These are phyloP conservation scores for Globisporangium ultimum DNA, from an alignment of 352 stramenopile genomes.

Conservation along the genomic window DNA sequence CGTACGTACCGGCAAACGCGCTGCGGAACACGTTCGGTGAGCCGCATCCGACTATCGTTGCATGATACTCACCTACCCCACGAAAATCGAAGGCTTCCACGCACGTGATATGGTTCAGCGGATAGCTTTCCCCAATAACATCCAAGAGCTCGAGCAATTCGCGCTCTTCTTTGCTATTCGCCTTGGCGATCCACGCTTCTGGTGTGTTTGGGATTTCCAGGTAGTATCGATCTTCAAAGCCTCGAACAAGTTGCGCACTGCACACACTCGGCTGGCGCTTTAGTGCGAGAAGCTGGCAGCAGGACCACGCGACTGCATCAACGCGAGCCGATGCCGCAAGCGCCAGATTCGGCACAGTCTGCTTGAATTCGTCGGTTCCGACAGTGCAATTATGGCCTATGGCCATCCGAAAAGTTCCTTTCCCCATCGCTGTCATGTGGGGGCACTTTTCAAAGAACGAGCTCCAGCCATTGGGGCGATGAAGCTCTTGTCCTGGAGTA, in stretches of 20 bases:
- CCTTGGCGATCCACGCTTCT: conserved; percentile 4
- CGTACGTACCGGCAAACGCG: conserved; percentile 21
- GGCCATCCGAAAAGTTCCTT: conserved; percentile 5
- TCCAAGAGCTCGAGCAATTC: conserved; percentile 38
- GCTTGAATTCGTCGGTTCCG: conserved; percentile 13
- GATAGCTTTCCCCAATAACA: conserved; percentile 43
- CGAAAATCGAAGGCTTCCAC: conserved; percentile 34
- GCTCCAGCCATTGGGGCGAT: conserved; percentile 29
- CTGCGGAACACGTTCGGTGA: conserved; percentile 27
- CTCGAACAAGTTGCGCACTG: conserved; percentile 36
- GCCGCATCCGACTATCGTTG: conserved; percentile 28
- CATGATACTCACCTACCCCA: conserved; percentile 16
- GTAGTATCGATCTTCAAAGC: conserved; percentile 34
- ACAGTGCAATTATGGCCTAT: conserved; percentile 40
- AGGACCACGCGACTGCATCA: conserved; percentile 42
- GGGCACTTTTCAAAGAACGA: conserved; percentile 46
- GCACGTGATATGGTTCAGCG: conserved; percentile 31
- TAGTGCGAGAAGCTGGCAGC: conserved; percentile 38
- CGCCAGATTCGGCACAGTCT: conserved; percentile 24
- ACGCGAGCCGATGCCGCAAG: conserved; percentile 30
- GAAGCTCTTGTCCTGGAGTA: conserved; percentile 10
- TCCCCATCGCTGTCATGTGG: conserved; percentile 13
- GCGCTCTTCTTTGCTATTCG: conserved; percentile 27
- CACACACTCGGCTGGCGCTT: conserved; percentile 45
- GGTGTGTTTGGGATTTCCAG: conserved; percentile 4